Percentiles rank a stretch among this genome's conserved stretches.
These are phyloP conservation scores for Aphanoascus verrucosus DNA, from an alignment of 2,329 filamentous ascomycete genomes.

Conservation along the genomic window DNA sequence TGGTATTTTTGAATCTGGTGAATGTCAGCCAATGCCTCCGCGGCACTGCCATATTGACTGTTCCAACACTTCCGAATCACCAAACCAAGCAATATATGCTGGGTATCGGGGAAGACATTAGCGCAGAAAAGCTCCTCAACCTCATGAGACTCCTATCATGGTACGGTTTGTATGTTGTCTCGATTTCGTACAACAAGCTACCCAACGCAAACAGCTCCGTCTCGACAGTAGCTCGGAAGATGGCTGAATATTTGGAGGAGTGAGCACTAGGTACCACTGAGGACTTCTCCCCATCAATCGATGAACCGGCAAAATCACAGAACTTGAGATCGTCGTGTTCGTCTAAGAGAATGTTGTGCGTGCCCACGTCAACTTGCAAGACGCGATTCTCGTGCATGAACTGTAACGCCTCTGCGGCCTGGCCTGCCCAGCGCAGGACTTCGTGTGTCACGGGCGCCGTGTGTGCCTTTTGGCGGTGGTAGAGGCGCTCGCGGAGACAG, in stretches of 20 bases:
- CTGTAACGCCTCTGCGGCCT: slow-evolving; percentile 14
- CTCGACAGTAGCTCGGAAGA: no score
- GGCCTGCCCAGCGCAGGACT: slow-evolving; percentile 15
- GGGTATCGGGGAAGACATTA: slow-evolving; percentile 15
- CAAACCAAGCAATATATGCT: slow-evolving; percentile 13
- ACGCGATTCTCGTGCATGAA: slow-evolving; percentile 15
- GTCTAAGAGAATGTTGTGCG: slow-evolving; percentile 18
- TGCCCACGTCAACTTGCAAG: slow-evolving; percentile 17
- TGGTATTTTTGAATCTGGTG: no score
- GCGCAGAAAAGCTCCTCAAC: no score
- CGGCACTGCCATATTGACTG: slow-evolving; percentile 13
- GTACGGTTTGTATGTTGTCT: no score
- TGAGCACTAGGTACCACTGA: slow-evolving; percentile 1
- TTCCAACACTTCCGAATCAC: slow-evolving; percentile 18
- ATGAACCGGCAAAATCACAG: slow-evolving; percentile 18
- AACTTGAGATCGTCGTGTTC: slow-evolving; percentile 15
- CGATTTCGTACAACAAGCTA: no score
- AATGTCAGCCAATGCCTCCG: slow-evolving; percentile 12
- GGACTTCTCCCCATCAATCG: slow-evolving; percentile 17
- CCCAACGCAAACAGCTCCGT: no score
- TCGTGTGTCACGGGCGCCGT: neutral
- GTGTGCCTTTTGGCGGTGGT: slow-evolving; percentile 4
- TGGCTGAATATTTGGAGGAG: slow-evolving; percentile 9
- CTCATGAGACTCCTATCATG: no score
- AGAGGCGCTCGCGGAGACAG: slow-evolving; percentile 7